phyloP scores from a whole-genome alignment of 192 early-diverging fungal genomes.

The Podila epicladia region DNA sequence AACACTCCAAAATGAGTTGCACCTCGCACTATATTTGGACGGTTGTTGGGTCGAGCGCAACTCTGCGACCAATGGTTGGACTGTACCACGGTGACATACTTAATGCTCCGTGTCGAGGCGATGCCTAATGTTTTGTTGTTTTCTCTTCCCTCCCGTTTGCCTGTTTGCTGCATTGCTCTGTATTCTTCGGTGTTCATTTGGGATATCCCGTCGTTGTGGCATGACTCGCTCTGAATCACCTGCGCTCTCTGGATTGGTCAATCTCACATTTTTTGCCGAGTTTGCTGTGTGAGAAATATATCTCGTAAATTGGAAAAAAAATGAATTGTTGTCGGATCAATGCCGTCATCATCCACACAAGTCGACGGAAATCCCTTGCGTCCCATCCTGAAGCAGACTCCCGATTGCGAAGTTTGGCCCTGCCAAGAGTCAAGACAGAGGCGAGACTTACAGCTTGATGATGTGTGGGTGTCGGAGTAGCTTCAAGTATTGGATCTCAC shows the following conservation, averaged over 20 bases:
- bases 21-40: slow-evolving; percentile 2
- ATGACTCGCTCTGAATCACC: slow-evolving; percentile 4
- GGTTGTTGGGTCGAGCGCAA: too few relatives aligned
- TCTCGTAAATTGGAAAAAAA: too few relatives aligned
- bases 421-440: too few relatives aligned
- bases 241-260: slow-evolving; percentile 1
- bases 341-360: too few relatives aligned
- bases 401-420: too few relatives aligned
- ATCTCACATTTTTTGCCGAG: background rate
- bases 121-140: too few relatives aligned
- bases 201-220: background rate
- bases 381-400: too few relatives aligned
- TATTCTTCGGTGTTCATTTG: background rate
- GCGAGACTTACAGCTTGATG: slow-evolving; percentile 87
- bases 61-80: too few relatives aligned
- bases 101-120: too few relatives aligned
- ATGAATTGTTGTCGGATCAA: too few relatives aligned
- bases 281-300: background rate
- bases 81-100: too few relatives aligned
- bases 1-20: background rate
- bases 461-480: slow-evolving; percentile 97
- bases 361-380: too few relatives aligned
- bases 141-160: background rate
- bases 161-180: background rate
- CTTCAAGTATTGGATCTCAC: slow-evolving; percentile 97